Evolutionary conservation across 805 yeast genomes (phyloP).

Genomic region (Sugiyamaella floridensis): DNA sequence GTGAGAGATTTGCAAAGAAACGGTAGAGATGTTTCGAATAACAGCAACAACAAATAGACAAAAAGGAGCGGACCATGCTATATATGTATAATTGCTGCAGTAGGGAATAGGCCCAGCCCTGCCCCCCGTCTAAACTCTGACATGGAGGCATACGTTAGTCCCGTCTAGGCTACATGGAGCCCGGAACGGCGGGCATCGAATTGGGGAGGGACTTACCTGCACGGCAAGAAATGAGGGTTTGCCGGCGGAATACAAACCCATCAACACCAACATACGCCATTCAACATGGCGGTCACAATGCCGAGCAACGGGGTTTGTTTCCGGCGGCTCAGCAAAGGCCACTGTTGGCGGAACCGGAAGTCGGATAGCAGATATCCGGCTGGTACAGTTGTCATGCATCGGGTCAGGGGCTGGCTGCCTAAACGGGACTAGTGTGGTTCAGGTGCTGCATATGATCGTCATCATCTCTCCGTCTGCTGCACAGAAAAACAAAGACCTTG

Average conservation of each 20-base stretch:
- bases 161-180: neutral
- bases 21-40: too few relatives aligned
- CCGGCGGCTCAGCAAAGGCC: too few relatives aligned
- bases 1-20: too few relatives aligned
- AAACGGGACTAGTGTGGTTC: neutral
- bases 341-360: neutral
- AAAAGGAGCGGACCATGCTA: neutral
- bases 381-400: neutral
- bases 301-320: too few relatives aligned
- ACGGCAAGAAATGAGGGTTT: neutral
- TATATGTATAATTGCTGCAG: neutral
- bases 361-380: neutral
- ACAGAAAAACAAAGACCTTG: too few relatives aligned
- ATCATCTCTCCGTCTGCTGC: neutral
- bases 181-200: too few relatives aligned
- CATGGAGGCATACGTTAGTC: neutral
- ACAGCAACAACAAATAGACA: neutral
- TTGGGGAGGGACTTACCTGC: too few relatives aligned
- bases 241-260: neutral
- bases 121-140: neutral
- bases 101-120: neutral
- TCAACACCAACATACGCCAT: neutral
- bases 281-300: neutral
- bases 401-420: neutral
- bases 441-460: neutral